Conservation (phyloP, 306 rosid genomes). For the Lupinus albus region DNA sequence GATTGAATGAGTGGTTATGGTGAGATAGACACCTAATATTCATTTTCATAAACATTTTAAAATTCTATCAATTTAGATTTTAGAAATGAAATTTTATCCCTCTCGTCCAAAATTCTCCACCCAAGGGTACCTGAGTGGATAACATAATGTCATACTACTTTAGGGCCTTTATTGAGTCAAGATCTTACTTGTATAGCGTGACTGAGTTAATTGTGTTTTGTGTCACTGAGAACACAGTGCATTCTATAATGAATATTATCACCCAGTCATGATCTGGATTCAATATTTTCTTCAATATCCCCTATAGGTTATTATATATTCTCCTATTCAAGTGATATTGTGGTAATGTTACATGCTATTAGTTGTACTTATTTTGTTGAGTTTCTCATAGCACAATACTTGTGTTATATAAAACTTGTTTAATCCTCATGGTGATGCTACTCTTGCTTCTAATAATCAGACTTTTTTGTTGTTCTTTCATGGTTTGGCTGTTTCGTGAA, state of each 20-base stretch:
- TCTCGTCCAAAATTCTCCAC: neutral
- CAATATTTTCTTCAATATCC: neutral
- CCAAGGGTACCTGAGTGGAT: neutral
- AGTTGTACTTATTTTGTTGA: conserved; percentile 4
- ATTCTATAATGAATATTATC: no score
- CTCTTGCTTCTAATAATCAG: conserved; percentile 5
- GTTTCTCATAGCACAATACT: conserved; percentile 11
- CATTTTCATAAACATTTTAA: neutral
- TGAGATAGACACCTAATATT: neutral
- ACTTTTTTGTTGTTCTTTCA: conserved; percentile 4
- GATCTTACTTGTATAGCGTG: no score
- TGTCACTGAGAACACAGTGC: no score
- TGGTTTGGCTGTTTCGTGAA: no score
- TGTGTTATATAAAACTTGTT: conserved; percentile 25
- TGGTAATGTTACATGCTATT: conserved; percentile 3
- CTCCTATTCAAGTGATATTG: neutral
- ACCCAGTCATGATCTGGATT: neutral
- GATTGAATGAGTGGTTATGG: neutral
- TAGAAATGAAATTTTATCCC: neutral
- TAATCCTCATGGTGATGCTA: conserved; percentile 5
- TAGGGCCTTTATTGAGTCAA: no score
- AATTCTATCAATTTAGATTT: neutral
- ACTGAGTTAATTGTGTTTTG: neutral
- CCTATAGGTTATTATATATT: neutral
- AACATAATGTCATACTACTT: no score